Evolutionary conservation across 768 basidiomycete species (phyloP).

Genomic region (Mycena galericulata): DNA sequence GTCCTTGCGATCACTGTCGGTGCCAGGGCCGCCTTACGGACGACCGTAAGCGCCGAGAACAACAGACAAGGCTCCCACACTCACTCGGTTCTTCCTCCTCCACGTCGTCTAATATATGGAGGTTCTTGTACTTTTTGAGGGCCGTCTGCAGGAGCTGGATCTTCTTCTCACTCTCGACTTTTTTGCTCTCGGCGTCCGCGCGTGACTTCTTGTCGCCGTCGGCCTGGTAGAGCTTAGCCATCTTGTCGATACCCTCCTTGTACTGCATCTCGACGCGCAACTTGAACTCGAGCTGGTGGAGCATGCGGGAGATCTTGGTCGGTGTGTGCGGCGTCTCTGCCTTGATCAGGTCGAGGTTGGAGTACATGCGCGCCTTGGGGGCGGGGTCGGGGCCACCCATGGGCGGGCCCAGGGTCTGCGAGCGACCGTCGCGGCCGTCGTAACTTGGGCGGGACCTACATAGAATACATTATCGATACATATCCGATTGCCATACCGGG

Average conservation of each 20-base stretch:
- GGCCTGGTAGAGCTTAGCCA: slow-evolving; percentile 95
- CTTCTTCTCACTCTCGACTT: slow-evolving; percentile 95
- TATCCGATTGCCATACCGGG: slow-evolving; percentile 36
- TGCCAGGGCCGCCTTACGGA: slow-evolving; percentile 59
- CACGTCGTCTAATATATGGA: slow-evolving; percentile 91
- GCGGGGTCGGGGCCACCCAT: slow-evolving; percentile 17
- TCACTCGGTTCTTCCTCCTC: slow-evolving; percentile 71
- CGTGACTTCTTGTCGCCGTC: slow-evolving; percentile 98
- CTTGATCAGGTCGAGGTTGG: slow-evolving; percentile 94
- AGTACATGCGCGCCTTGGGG: slow-evolving; percentile 62
- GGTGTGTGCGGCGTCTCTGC: slow-evolving; percentile 97
- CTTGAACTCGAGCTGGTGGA: slow-evolving; percentile 99
- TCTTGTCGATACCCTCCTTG: slow-evolving; percentile 98
- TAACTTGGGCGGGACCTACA: slow-evolving; percentile 65
- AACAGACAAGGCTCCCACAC: slow-evolving; percentile 7
- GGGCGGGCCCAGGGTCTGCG: slow-evolving; percentile 44
- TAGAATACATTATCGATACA: slow-evolving; percentile 32
- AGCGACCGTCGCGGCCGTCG: slow-evolving; percentile 54
- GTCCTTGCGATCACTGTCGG: slow-evolving; percentile 90
- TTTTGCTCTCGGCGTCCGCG: slow-evolving; percentile 93
- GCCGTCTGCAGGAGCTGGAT: slow-evolving; percentile 93
- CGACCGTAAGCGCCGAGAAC: not conserved
- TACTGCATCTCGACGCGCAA: slow-evolving; percentile 98
- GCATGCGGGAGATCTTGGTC: slow-evolving; percentile 96
- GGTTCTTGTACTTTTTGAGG: slow-evolving; percentile 94